Evolutionary conservation across 2,329 filamentous ascomycete species (phyloP), one percentile per base, ranked within the genome.

Genomic region (Didymella segeticola): DNA sequence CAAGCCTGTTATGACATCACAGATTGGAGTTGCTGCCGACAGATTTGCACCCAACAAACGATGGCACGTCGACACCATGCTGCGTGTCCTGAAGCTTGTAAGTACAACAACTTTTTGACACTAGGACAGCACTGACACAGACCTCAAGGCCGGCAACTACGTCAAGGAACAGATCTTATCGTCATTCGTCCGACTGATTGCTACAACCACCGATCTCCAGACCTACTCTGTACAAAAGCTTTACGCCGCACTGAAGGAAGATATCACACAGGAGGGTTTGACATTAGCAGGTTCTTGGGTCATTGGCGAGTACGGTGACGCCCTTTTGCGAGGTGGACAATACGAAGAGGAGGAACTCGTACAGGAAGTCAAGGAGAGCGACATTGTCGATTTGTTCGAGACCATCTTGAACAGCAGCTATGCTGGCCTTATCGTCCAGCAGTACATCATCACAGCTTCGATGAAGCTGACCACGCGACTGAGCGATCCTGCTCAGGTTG

Each of bases 31-130:
- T 66, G 95, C 96, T 10, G 95, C 96, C 6, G 95, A 99, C 75
- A 88, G 93, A 62, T 99, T 91, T 76, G 90, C 95, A 2, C 96
- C 95, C 1, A 98, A 95, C 78, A 98, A 98, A 79, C 84, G 95
- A 72, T 99, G 95, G 95, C 95, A 99, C 72, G 89, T 98, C 64
- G 95, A 99, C 70, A 99, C 96, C 2, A 97, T 99, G 88, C 81
- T 99, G 47, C 86, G 96, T 19, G 92, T 99, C 20, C 78, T 99
- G 64, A 96, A 93, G 53, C 82, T 99, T 61, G 74, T 75, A 47
- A 62, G 70, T 69, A 20, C 1, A 5, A 20, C 1, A n/a, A 1
- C 9, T 7, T 5, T n/a, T n/a, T n/a, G n/a, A 3, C 15, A 19
- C 10, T 33, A 4, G 4, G 15, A 15, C 17, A n/a, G 12, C 38